Conservation (phyloP, 2,329 filamentous ascomycete genomes). For the Cytospora piceae region DNA sequence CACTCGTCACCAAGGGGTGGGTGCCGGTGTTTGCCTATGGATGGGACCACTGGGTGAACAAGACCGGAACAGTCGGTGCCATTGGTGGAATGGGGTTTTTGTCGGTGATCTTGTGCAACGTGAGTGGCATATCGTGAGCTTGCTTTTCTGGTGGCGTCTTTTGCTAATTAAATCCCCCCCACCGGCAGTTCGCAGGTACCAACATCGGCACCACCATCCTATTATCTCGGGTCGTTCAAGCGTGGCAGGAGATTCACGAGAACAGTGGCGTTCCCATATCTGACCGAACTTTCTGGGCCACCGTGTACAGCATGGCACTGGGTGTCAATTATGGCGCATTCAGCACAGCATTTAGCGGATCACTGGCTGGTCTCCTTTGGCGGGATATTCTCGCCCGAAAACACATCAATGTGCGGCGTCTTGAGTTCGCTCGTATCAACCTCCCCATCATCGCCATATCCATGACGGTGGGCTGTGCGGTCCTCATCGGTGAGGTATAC, state of each 20-base stretch:
- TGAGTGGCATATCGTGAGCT: conserved; percentile 47
- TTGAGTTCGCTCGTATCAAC: conserved; percentile 72
- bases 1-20: conserved; percentile 74
- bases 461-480: conserved; percentile 66
- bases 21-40: conserved; percentile 73
- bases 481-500: conserved; percentile 67
- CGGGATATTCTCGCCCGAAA: conserved; percentile 70
- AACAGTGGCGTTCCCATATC: conserved; percentile 53
- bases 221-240: conserved; percentile 70
- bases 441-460: conserved; percentile 71
- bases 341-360: conserved; percentile 72
- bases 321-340: conserved; percentile 78
- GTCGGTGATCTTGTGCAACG: conserved; percentile 72
- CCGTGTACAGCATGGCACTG: conserved; percentile 74
- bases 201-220: conserved; percentile 79
- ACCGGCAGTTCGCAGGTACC: conserved; percentile 69
- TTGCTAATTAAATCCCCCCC: conserved; percentile 28
- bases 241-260: conserved; percentile 65
- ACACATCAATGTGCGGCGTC: conserved; percentile 64
- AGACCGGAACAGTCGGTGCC: conserved; percentile 69
- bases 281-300: conserved; percentile 72
- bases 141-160: background rate
- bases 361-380: conserved; percentile 73
- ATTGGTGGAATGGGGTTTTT: conserved; percentile 76
- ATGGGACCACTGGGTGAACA: conserved; percentile 73